Evolutionary conservation across 2,329 filamentous ascomycete species (phyloP).

Genomic region (Trichoderma brevicompactum): DNA sequence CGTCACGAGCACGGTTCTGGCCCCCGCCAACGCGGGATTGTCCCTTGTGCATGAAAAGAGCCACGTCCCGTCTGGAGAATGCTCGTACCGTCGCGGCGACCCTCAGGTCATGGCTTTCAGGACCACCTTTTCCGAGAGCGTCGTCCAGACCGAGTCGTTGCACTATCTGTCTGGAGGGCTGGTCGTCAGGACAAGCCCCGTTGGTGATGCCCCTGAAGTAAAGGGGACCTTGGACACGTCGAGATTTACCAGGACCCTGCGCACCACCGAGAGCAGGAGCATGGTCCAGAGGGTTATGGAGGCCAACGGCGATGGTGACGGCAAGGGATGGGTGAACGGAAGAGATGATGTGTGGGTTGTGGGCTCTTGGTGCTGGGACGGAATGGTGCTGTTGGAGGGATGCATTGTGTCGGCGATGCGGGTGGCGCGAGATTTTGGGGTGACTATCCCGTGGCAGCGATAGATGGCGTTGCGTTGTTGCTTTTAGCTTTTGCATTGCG

Average conservation of each 20-base stretch:
- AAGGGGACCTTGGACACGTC: constrained; percentile 50
- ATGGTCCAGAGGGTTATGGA: constrained; percentile 53
- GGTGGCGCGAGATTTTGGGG: constrained; percentile 56
- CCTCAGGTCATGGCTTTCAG: constrained; percentile 44
- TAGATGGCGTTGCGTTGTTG: not conserved
- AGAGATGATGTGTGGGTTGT: constrained; percentile 58
- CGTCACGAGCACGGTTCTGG: constrained; percentile 53
- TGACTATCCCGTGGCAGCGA: constrained; percentile 47
- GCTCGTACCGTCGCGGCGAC: constrained; percentile 32
- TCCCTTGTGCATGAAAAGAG: constrained; percentile 38
- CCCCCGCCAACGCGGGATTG: constrained; percentile 21
- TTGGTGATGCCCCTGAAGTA: constrained; percentile 43
- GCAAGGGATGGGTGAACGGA: constrained; percentile 54
- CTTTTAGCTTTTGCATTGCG: not conserved
- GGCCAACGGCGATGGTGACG: constrained; percentile 25
- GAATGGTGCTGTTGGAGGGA: constrained; percentile 65
- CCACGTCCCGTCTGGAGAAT: not conserved
- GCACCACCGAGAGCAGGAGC: constrained; percentile 52
- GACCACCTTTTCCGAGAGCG: constrained; percentile 40
- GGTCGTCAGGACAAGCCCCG: constrained; percentile 58
- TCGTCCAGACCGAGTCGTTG: constrained; percentile 53
- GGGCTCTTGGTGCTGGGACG: constrained; percentile 68
- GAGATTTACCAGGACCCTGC: constrained; percentile 57
- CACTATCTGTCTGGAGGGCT: constrained; percentile 57
- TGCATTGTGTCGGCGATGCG: constrained; percentile 63